phyloP scores from a whole-genome alignment of 371 early-diverging fungal genomes.

The Mucor piriformis region DNA sequence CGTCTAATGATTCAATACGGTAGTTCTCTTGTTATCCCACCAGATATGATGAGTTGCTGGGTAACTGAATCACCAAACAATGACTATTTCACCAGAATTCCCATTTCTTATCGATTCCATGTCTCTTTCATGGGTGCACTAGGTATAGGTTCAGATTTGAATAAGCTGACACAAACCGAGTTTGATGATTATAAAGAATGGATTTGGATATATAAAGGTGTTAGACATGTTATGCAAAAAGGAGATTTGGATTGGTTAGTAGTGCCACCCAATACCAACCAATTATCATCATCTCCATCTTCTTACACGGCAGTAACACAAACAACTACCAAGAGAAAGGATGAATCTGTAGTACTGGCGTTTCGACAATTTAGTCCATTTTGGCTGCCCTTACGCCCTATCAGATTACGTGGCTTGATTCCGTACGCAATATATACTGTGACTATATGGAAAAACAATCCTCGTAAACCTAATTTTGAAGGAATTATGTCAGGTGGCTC shows the following conservation, averaged over 20 bases:
- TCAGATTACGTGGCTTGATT: slow-evolving; percentile 26
- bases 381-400: slow-evolving; percentile 25
- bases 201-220: slow-evolving; percentile 38
- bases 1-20: slow-evolving; percentile 43
- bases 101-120: slow-evolving; percentile 45
- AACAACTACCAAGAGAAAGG: slow-evolving; percentile 16
- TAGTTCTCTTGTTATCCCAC: slow-evolving; percentile 39
- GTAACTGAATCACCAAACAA: slow-evolving; percentile 37
- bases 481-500: slow-evolving; percentile 29
- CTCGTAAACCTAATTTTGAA: slow-evolving; percentile 16
- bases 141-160: slow-evolving; percentile 38
- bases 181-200: slow-evolving; percentile 26
- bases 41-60: slow-evolving; percentile 39
- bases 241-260: slow-evolving; percentile 42
- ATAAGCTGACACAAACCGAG: slow-evolving; percentile 5
- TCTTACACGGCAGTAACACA: slow-evolving; percentile 20
- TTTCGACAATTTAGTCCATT: slow-evolving; percentile 36
- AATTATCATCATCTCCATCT: background rate
- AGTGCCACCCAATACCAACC: slow-evolving; percentile 9
- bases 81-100: slow-evolving; percentile 16
- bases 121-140: slow-evolving; percentile 43
- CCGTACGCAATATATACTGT: slow-evolving; percentile 17
- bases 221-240: slow-evolving; percentile 32
- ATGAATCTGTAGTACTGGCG: slow-evolving; percentile 34
- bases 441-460: slow-evolving; percentile 23